Evolutionary conservation across 2,329 filamentous ascomycete species (phyloP).

Genomic region (Coniochaeta sp.): DNA sequence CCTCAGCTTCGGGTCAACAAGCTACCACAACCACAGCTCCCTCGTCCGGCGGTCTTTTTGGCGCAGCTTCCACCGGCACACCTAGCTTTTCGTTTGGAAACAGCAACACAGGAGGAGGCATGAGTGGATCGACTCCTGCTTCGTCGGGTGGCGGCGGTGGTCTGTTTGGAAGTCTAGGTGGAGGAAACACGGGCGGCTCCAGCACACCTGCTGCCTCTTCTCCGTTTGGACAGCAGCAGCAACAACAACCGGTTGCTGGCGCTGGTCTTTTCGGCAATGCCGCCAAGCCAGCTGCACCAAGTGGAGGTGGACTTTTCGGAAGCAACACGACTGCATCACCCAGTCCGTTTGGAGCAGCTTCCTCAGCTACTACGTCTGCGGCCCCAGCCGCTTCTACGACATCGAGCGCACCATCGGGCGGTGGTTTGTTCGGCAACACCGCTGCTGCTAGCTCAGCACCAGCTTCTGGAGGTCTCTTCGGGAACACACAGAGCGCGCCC

Average conservation of each 20-base stretch:
- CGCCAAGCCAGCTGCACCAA: slow-evolving; percentile 6
- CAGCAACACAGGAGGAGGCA: slow-evolving; percentile 5
- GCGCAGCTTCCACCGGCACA: slow-evolving; percentile 11
- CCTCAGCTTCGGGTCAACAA: slow-evolving; percentile 13
- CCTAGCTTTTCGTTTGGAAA: slow-evolving; percentile 9
- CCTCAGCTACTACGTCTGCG: slow-evolving; percentile 17
- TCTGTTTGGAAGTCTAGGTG: slow-evolving; percentile 14
- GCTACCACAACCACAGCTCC: slow-evolving; percentile 14
- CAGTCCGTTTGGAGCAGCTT: slow-evolving; percentile 5
- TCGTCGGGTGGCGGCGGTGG: slow-evolving; percentile 8
- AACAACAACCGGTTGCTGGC: slow-evolving; percentile 8
- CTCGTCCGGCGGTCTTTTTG: slow-evolving; percentile 18
- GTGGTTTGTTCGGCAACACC: slow-evolving; percentile 8
- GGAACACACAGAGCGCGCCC: slow-evolving; percentile 6
- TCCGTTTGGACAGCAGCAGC: slow-evolving; percentile 10
- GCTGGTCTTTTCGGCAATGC: slow-evolving; percentile 20
- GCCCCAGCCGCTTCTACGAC: slow-evolving; percentile 19
- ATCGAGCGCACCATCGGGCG: slow-evolving; percentile 19
- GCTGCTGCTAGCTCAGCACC: slow-evolving; percentile 22
- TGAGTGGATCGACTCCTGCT: slow-evolving; percentile 5
- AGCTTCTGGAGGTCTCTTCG: slow-evolving; percentile 27
- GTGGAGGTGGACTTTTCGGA: slow-evolving; percentile 3
- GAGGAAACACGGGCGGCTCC: slow-evolving; percentile 15
- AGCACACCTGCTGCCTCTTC: slow-evolving; percentile 11
- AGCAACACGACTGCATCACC: slow-evolving; percentile 1